phyloP scores from a whole-genome alignment of 2,329 filamentous ascomycete species.

The Plectosphaerella sp. region DNA sequence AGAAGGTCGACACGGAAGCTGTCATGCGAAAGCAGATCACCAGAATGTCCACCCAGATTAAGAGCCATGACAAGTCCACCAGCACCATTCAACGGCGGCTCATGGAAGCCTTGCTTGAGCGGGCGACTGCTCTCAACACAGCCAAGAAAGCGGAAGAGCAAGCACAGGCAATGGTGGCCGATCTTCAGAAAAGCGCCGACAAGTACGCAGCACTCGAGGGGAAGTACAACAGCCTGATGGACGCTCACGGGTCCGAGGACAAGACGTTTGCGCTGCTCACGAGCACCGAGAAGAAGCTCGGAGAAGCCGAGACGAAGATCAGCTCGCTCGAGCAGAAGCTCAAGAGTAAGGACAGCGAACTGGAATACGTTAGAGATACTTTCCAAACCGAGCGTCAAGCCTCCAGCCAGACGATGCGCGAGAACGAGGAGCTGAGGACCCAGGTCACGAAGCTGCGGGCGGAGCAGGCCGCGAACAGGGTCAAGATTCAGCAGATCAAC shows the following conservation, averaged over 20 bases:
- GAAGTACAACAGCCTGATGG: background rate
- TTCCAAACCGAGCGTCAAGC: constrained; percentile 56
- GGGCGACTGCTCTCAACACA: constrained; percentile 41
- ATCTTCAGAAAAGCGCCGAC: constrained; percentile 29
- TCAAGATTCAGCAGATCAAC: constrained; percentile 43
- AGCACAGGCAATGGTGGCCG: constrained; percentile 30
- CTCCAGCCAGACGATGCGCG: constrained; percentile 36
- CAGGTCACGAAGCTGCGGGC: constrained; percentile 34
- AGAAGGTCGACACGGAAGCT: constrained; percentile 18
- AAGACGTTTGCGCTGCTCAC: constrained; percentile 25
- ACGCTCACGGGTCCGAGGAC: constrained; percentile 22
- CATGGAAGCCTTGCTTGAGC: constrained; percentile 47
- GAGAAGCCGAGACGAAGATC: constrained; percentile 32
- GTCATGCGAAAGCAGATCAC: constrained; percentile 10
- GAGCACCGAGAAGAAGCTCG: constrained; percentile 30
- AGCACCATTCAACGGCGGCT: constrained; percentile 40
- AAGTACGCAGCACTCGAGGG: constrained; percentile 25
- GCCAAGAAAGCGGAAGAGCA: constrained; percentile 35
- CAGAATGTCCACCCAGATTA: constrained; percentile 27
- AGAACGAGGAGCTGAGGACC: constrained; percentile 41
- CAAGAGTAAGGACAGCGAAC: constrained; percentile 34
- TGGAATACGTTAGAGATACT: constrained; percentile 51
- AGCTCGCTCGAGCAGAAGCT: constrained; percentile 33
- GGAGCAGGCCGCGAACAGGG: constrained; percentile 39
- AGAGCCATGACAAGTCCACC: constrained; percentile 39